Evolutionary conservation across 352 stramenopile genomes (phyloP).

Genomic region (Peronospora belbahrii): DNA sequence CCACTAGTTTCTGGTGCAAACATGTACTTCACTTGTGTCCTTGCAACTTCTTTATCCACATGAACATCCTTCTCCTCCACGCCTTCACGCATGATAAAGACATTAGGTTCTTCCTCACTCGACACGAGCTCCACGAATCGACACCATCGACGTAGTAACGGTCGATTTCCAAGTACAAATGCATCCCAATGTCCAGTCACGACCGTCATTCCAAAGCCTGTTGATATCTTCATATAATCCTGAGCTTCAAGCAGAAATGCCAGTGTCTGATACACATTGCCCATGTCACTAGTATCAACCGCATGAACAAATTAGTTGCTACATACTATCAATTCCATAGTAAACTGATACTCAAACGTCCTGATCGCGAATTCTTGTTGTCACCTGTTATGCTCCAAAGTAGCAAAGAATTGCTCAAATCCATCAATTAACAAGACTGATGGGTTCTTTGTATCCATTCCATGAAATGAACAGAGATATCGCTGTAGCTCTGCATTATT

Average conservation of each 20-base stretch:
- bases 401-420: slow-evolving; percentile 51
- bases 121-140: slow-evolving; percentile 36
- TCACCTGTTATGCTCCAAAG: slow-evolving; percentile 32
- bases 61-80: slow-evolving; percentile 8
- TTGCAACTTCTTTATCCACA: slow-evolving; percentile 4
- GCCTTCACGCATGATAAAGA: slow-evolving; percentile 32
- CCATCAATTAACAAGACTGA: slow-evolving; percentile 50
- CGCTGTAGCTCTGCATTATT: slow-evolving; percentile 43
- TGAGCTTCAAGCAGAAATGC: slow-evolving; percentile 45
- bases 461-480: slow-evolving; percentile 51
- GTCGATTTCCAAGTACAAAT: slow-evolving; percentile 32
- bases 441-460: slow-evolving; percentile 30
- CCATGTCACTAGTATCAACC: slow-evolving; percentile 35
- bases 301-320: no score
- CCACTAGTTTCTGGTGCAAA: slow-evolving; percentile 20
- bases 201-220: slow-evolving; percentile 29
- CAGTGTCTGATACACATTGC: slow-evolving; percentile 54
- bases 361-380: no score
- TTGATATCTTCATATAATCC: slow-evolving; percentile 38
- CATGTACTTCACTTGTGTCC: slow-evolving; percentile 25
- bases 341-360: no score
- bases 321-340: no score
- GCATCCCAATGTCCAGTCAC: slow-evolving; percentile 27
- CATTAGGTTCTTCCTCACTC: slow-evolving; percentile 12
- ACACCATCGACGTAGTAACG: slow-evolving; percentile 42